Evolutionary conservation across 164 flowering plant species (phyloP), one percentile per base, ranked within the genome.

Genomic region (Magnolia kwangsiensis): DNA sequence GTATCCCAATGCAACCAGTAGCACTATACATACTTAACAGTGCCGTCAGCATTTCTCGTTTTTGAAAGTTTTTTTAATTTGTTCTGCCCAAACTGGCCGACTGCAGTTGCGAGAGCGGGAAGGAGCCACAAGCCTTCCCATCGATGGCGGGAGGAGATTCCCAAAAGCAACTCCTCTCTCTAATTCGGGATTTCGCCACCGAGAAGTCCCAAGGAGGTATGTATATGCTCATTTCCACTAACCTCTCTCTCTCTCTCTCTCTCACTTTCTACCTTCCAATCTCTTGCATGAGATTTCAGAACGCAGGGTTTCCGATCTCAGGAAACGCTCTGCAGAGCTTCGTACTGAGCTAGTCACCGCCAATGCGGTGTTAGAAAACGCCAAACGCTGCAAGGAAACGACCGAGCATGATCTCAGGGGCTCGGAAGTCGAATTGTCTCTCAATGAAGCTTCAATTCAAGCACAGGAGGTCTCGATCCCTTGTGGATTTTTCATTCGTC

Each of bases 181-280:
- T 92, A 29, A 90, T 94, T 75, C 95, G 95, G 58, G 89, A 85
- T 58, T 85, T 88, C 77, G 89, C 90, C 8, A 58, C 92, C 2
- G 95, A 90, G 67, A 91, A 87, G 76, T 91, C 92, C 37, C 88
- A 85, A 72, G 92, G 90, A 89, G 96, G 96, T 91, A 51, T 69
- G 21, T 4, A 1, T 23, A 55, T 31, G 1, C 45, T 37, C 45
- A 37, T 37, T 37, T 37, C 7, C 45, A 37, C 45, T 37, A 20
- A 20, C 49, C 31, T 23, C 11, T 21, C 20, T 23, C 51, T 7
- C 21, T 2, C 2, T 7, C 45, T 16, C n/a, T 20, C 21, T 49
- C 29, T 58, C 71, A 50, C 23, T 10, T 58, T 67, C 68, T 65
- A 21, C 70, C 19, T 65, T 65, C 21, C 58, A 27, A 20, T 63